phyloP scores from a whole-genome alignment of 176 grass and related monocot genomes.

The Ensete ventricosum region DNA sequence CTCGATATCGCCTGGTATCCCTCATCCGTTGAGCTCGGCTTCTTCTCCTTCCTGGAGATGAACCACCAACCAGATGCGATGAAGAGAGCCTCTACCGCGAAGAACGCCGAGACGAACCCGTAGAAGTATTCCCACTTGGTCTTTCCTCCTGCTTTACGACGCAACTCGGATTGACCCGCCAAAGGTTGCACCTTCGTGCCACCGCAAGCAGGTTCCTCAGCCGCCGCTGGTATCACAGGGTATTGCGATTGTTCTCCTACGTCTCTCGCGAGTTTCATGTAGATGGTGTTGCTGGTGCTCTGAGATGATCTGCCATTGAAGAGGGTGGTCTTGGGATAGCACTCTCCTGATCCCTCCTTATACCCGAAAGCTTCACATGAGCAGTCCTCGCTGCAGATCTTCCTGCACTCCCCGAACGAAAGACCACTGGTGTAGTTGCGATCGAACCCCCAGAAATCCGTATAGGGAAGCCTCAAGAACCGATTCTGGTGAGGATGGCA shows the following conservation, averaged over 20 bases:
- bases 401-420: conserved; percentile 2
- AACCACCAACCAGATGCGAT: conserved; percentile 27
- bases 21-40: conserved; percentile 15
- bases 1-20: conserved; percentile 19
- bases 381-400: conserved; percentile 14
- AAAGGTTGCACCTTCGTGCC: conserved; percentile 10
- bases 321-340: conserved; percentile 31
- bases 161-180: background rate
- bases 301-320: conserved; percentile 32
- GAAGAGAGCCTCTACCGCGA: conserved; percentile 29
- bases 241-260: background rate
- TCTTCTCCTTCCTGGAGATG: conserved; percentile 19
- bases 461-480: conserved; percentile 6
- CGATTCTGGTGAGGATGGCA: background rate
- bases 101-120: conserved; percentile 33
- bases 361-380: conserved; percentile 44
- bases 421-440: fast-evolving
- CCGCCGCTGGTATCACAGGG: background rate
- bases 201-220: conserved; percentile 2
- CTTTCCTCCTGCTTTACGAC: background rate
- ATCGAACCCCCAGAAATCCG: conserved; percentile 51
- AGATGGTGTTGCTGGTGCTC: conserved; percentile 18
- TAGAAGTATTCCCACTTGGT: conserved; percentile 37
- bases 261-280: conserved; percentile 32
- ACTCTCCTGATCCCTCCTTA: conserved; percentile 13